Evolutionary conservation across 768 basidiomycete species (phyloP), one percentile per base, ranked within the genome.

Genomic region (Tremella fuciformis): DNA sequence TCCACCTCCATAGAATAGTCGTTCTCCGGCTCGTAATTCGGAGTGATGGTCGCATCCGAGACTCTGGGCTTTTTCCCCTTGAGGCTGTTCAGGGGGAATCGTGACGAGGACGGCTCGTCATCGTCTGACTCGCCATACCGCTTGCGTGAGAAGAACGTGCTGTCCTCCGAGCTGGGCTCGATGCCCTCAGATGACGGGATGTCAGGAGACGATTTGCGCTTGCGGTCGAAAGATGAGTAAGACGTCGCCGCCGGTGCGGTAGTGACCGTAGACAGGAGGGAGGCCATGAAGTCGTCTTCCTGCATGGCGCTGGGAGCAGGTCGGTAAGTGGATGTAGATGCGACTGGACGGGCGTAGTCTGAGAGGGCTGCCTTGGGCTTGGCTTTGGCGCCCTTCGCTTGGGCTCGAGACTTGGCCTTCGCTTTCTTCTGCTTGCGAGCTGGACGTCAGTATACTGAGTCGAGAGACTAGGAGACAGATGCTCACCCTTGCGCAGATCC

Each of bases 201-300:
- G 18, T 71, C 74, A 24, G 72, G 74, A 7, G 76, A 77, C 38
- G 81, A 67, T 79, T 72, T 57, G 77, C 78, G 60, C 85, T 88
- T 66, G 86, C 89, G 74, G 83, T n/a, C 22, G 42, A 6, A n/a
- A 15, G 42, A 46, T 4, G 40, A 34, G 29, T 37, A 52, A 25
- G 58, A 66, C 8, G 46, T 61, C 4, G 50, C 53, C 21, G 64
- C 34, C 0, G 66, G 21, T 2, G 78, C 70, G 3, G 78, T 73
- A 24, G 74, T 78, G 34, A 74, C 70, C 13, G 67, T 76, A 59
- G 85, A 87, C 9, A 99, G 79, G 0, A 99, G 77, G 38, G 82
- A 83, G 0, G 84, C 83, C 89, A 99, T 88, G 64, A 99, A 91
- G 65, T 94, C 91, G 39, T 83, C 81, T 74, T 97, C 96, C 66